A percentile compares a stretch with the other conserved stretches of the same genome.
These are phyloP conservation scores for Saccharomycopsis microspora DNA, from an alignment of 805 yeast genomes.

Conservation along the genomic window DNA sequence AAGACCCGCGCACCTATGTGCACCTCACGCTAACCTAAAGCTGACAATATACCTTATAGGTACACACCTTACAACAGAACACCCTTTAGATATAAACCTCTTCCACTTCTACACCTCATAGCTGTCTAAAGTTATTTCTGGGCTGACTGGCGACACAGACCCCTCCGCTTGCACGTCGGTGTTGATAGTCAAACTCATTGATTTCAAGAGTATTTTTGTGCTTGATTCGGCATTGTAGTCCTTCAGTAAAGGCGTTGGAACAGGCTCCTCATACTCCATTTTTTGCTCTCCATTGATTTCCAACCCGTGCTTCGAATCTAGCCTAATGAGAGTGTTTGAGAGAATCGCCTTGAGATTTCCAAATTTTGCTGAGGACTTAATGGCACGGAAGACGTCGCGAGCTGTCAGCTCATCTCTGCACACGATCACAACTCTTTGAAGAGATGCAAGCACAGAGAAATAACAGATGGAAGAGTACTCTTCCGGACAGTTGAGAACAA, in stretches of 20 bases:
- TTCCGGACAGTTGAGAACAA: slow-evolving; percentile 3
- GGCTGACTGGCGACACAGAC: slow-evolving; percentile 6
- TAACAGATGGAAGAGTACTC: neutral
- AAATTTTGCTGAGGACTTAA: slow-evolving; percentile 1
- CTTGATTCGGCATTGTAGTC: neutral
- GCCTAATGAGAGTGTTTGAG: slow-evolving; percentile 3
- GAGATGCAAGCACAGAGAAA: slow-evolving; percentile 2
- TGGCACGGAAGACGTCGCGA: neutral
- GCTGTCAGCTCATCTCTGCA: slow-evolving; percentile 3
- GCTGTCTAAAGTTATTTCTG: slow-evolving; percentile 11
- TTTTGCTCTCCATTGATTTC: too few species aligned
- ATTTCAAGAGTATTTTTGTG: slow-evolving; percentile 4
- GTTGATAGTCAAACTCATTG: slow-evolving; percentile 8
- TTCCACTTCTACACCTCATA: neutral
- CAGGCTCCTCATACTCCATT: slow-evolving; percentile 9
- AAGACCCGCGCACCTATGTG: too few species aligned
- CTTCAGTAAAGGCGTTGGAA: slow-evolving; percentile 1
- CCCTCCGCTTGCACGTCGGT: neutral
- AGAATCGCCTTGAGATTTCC: neutral
- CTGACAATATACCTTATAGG: too few species aligned
- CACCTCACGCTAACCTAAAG: too few species aligned
- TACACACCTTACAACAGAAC: too few species aligned
- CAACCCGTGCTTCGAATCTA: neutral
- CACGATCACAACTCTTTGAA: slow-evolving; percentile 12
- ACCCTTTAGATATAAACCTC: too few species aligned